Base-by-base conservation (phyloP, 2,329 filamentous ascomycete genomes). In the Thielaviopsis populi region DNA sequence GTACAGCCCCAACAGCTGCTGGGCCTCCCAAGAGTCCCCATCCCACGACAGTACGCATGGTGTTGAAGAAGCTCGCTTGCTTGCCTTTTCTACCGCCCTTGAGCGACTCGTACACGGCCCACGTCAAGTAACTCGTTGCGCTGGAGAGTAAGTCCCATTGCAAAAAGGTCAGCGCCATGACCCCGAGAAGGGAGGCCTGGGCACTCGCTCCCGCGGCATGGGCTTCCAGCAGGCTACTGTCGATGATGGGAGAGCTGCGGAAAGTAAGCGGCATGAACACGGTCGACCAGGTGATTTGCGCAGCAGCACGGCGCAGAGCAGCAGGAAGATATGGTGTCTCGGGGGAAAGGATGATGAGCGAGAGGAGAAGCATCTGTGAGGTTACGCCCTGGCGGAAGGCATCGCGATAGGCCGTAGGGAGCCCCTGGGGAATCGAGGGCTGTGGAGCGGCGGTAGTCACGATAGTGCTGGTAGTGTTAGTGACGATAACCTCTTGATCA, bases 71-170 rank as follows among this genome's bases (percentile, higher is more conserved):
- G 3, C 43, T 5, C 3, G 40, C 17, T 3, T 33, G 22, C 17
- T 61, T 61, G 24, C 24, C 27, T 33, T 43, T 10, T 33, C 27
- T 22, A 22, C 63, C 58, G 6, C 42, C 42, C 13, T 30, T 43
- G 15, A 60, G 24, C 6, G 42, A 46, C 33, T 61, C 30, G 37
- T 42, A 61, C 2, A 62, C 19, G 17, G 27, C 59, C 63, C 63
- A 65, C 10, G 50, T 41, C 11, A 61, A 17, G 41, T 42, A 61
- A 22, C 17, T 40, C 6, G 40, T 10, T 17, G 46, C 40, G 17
- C 58, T 43, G 22, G 8, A 40, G 27, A 33, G 30, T 3, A 65
- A 13, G 56, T 65, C 63, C 59, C 59, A 65, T 8, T 61, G 59
- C 48, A 65, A 33, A 41, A 65, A 65, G 6, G 37, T 58, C 24